Base-by-base conservation (phyloP, 1,284 basidiomycete genomes). In the Vanrija pseudolonga region DNA sequence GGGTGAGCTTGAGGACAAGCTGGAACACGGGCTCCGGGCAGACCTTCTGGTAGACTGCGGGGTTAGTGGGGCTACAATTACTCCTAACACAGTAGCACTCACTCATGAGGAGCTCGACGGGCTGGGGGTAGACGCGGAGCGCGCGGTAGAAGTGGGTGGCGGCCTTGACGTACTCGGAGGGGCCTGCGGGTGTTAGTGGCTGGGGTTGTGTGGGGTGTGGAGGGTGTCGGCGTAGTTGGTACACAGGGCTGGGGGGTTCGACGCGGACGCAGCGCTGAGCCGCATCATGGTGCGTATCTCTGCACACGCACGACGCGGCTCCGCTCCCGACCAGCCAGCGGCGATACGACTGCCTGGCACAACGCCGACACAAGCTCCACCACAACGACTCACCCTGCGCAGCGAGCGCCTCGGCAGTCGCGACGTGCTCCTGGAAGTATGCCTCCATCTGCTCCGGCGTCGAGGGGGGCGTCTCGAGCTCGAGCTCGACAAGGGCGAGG, bases 131-230 rank as follows among this genome's bases (percentile, higher is more conserved):
- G 44, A 96, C 93, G 56, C 90, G 85, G 60, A 98, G 84, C 6
- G 92, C 95, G 56, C 89, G 85, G 83, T 87, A 98, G 83, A 98
- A 98, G 51, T 87, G 84, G 68, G 90, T 79, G 24, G 96, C 93
- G 7, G 95, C 87, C 18, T 85, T 81, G 45, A 95, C 80, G 68
- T 87, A 80, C 76, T 85, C 85, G 39, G 81, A 77, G 45, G 89
- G 87, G 41, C 90, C 91, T 94, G 63, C 15, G 19, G 17, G 0
- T 28, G 46, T 50, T 39, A 51, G 50, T 15, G 6, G n/a, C n/a
- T n/a, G n/a, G n/a, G n/a, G n/a, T n/a, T n/a, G n/a, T n/a, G n/a
- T n/a, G n/a, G n/a, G n/a, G n/a, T n/a, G n/a, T n/a, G n/a, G n/a
- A n/a, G n/a, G n/a, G n/a, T n/a, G n/a, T n/a, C n/a, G n/a, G n/a